phyloP scores from a whole-genome alignment of 352 stramenopile genomes.

The Aphanomyces stellatus region DNA sequence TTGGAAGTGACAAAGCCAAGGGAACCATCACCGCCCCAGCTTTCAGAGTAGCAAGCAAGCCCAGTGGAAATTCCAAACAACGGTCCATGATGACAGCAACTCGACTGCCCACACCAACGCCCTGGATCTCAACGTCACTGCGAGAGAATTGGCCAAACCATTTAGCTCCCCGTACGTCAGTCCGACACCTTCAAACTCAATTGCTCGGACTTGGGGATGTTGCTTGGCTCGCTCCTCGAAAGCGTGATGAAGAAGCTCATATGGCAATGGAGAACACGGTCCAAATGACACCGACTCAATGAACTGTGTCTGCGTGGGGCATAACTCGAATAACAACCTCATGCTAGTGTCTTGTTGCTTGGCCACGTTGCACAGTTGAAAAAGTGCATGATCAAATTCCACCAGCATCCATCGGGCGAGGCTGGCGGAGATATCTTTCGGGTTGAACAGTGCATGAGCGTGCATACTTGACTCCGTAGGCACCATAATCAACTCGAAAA shows the following conservation, averaged over 20 bases:
- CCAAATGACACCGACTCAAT: background rate
- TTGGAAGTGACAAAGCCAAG: slow-evolving; percentile 35
- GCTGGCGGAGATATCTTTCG: too few species aligned
- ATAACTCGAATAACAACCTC: background rate
- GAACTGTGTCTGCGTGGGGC: background rate
- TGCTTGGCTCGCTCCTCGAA: slow-evolving; percentile 10
- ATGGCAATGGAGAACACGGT: background rate
- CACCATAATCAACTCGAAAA: background rate
- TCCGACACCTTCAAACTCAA: slow-evolving; percentile 17
- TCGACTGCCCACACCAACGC: slow-evolving; percentile 27
- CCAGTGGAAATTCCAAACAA: slow-evolving; percentile 86
- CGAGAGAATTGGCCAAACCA: slow-evolving; percentile 23
- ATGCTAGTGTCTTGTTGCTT: background rate
- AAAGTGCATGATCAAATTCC: background rate
- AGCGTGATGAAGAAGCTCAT: background rate
- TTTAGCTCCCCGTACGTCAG: slow-evolving; percentile 29
- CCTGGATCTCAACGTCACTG: slow-evolving; percentile 26
- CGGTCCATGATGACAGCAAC: slow-evolving; percentile 73
- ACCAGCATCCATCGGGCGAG: background rate
- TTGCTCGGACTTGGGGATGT: slow-evolving; percentile 21
- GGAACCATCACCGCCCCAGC: slow-evolving; percentile 90
- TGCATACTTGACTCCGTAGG: too few species aligned
- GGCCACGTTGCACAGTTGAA: background rate
- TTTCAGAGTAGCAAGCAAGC: slow-evolving; percentile 86
- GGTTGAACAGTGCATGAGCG: too few species aligned